Base-by-base conservation (phyloP, 2,329 filamentous ascomycete genomes). In the Fusarium secorum region DNA sequence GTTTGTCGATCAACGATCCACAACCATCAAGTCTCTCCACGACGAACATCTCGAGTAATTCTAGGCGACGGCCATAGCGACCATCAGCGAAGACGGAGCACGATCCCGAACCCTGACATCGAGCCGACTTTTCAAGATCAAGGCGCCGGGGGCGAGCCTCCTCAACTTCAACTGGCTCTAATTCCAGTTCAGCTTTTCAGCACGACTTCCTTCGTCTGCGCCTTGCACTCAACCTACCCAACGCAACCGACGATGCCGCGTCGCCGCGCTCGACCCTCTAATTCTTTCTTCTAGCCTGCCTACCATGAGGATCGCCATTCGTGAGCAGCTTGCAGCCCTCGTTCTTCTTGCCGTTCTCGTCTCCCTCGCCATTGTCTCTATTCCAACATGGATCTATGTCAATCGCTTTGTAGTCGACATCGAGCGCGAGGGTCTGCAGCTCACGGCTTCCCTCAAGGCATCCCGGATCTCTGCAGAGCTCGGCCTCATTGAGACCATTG, bases 381-480 rank as follows among this genome's bases (percentile, higher is more conserved):
- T 97, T 69, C 93, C 94, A 75, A 93, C 91, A 79, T 89, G 86
- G 86, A 79, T 88, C 62, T 89, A 85, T 70, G 86, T 89, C 75
- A 85, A 88, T 74, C 78, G 81, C 66, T 88, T 87, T 74, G 86
- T 88, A 68, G 71, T 83, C 71, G 77, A 81, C 55, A 84, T 89
- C 72, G 83, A 86, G 78, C 81, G 88, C 17, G 85, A 88, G 55
- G 88, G 90, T 55, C 88, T 98, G 51, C 84, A 90, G 30, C 85
- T 97, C 68, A 93, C 93, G 3, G 95, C 95, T 11, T 94, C 92
- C 5, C 89, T 97, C 77, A 97, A 97, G 80, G 91, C 94, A 24
- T 90, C 92, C 33, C 91, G 95, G 77, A 87, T 98, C 69, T 85
- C 91, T 10, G 91, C 93, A 56, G 92, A 94, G 78, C 87, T 98